phyloP scores from a whole-genome alignment of 2,329 filamentous ascomycete species.

The Aspergillus neoniger region DNA sequence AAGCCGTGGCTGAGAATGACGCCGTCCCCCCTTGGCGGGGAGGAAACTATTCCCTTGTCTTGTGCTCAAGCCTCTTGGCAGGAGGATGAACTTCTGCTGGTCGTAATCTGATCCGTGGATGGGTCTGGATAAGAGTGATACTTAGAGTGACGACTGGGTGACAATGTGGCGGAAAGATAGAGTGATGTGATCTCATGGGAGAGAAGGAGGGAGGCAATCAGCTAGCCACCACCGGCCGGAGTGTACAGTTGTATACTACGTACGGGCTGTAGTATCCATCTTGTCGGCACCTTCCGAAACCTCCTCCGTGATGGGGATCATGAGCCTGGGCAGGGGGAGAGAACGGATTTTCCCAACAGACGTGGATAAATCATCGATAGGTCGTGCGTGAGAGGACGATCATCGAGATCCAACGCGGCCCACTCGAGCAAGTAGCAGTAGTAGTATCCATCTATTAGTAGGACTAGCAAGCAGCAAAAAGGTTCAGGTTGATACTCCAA shows the following conservation, averaged over 20 bases:
- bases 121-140: background rate
- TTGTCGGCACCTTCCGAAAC: background rate
- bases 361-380: too few relatives aligned
- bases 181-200: background rate
- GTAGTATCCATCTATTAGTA: background rate
- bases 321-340: too few relatives aligned
- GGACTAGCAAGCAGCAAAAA: too few relatives aligned
- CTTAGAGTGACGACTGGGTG: background rate
- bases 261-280: background rate
- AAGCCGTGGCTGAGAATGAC: background rate
- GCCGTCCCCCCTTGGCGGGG: background rate
- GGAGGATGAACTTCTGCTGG: background rate
- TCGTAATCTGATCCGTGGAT: background rate
- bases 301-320: background rate
- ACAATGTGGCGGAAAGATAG: background rate
- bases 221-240: background rate
- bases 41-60: background rate
- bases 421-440: slow-evolving; percentile 2
- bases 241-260: background rate
- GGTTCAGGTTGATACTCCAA: background rate
- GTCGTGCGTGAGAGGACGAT: slow-evolving; percentile 1
- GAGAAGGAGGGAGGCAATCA: background rate
- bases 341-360: too few relatives aligned
- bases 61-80: background rate
- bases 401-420: slow-evolving; percentile 6